phyloP scores from a whole-genome alignment of 179 eudicot species.

The Amaranthus tricolor region DNA sequence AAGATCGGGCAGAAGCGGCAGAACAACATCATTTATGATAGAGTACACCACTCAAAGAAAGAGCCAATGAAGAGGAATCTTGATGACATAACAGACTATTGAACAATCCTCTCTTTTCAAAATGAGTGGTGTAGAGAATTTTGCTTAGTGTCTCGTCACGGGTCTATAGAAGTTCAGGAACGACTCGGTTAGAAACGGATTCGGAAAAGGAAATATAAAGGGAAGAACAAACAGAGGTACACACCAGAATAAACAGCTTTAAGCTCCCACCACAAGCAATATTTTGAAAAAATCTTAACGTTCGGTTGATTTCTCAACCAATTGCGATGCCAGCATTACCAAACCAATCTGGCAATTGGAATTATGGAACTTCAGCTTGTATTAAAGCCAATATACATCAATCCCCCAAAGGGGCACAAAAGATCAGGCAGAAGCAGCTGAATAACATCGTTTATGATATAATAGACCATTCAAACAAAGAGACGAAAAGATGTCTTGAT shows the following conservation, averaged over 20 bases:
- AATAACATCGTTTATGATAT: no score
- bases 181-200: not conserved
- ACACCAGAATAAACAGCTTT: slow-evolving; percentile 70
- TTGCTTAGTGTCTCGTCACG: no score
- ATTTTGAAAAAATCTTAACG: slow-evolving; percentile 62
- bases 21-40: not conserved
- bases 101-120: no score
- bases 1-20: not conserved
- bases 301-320: slow-evolving; percentile 65
- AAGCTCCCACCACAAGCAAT: slow-evolving; percentile 65
- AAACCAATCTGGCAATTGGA: slow-evolving; percentile 64
- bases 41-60: not conserved
- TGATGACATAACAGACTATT: not conserved
- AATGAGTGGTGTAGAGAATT: no score
- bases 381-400: no score
- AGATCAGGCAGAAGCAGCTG: no score
- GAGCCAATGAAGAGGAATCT: not conserved
- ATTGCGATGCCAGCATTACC: slow-evolving; percentile 50
- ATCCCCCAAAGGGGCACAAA: no score
- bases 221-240: slow-evolving; percentile 13
- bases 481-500: no score
- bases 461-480: no score
- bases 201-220: not conserved
- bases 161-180: no score
- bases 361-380: slow-evolving; percentile 54